Evolutionary conservation across 371 early-diverging fungal genomes (phyloP).

Genomic region (Choanephora cucurbitarum): DNA sequence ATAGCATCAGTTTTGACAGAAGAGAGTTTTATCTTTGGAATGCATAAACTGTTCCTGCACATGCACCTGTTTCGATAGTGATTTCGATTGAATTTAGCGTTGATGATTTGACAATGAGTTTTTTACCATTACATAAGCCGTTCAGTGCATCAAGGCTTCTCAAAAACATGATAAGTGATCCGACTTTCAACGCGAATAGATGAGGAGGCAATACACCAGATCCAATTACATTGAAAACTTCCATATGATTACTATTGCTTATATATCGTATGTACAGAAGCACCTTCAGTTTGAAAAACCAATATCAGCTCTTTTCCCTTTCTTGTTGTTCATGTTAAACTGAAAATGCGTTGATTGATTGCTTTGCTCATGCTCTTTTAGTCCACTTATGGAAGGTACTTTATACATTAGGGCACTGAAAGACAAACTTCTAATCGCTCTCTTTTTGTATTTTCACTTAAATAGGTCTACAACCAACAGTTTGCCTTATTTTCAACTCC

Average conservation of each 20-base stretch:
- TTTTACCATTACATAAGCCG: conserved; percentile 34
- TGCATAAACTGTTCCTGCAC: neutral
- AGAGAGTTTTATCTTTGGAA: conserved; percentile 8
- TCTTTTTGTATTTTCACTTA: too few species aligned
- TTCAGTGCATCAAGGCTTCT: conserved; percentile 3
- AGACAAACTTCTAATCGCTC: too few species aligned
- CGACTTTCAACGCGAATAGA: neutral
- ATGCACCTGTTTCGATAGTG: conserved; percentile 12
- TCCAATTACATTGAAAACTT: conserved; percentile 3
- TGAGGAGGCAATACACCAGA: neutral
- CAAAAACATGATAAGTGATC: conserved; percentile 3
- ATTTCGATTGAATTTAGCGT: conserved; percentile 12
- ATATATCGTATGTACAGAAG: too few species aligned
- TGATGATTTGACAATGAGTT: conserved; percentile 16
- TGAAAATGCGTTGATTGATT: neutral
- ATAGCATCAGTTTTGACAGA: neutral
- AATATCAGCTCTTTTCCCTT: too few species aligned
- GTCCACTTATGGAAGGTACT: too few species aligned
- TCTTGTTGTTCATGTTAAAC: too few species aligned
- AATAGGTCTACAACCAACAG: too few species aligned
- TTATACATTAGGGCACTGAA: too few species aligned
- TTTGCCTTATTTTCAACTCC: too few species aligned
- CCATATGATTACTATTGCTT: too few species aligned
- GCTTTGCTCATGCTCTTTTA: too few species aligned
- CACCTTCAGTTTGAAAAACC: too few species aligned